Conservation (phyloP, 139 green algal genomes). For the Coelastrella sp. region DNA sequence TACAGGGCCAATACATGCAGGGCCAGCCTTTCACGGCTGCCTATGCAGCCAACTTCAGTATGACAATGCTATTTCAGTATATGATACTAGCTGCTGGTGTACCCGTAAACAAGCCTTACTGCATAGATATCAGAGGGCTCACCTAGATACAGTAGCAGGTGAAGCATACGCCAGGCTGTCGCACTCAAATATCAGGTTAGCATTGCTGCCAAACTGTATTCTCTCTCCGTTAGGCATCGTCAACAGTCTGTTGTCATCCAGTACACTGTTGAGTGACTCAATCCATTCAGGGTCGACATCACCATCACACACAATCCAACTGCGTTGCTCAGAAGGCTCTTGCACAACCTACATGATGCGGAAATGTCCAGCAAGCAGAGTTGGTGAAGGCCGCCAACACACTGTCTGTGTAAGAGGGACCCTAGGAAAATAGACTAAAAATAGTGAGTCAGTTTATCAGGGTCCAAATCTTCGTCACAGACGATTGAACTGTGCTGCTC, state of each 20-base stretch:
- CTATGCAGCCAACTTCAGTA: too few species aligned
- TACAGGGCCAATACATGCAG: too few species aligned
- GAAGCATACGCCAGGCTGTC: slow-evolving; percentile 85
- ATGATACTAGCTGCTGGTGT: too few species aligned
- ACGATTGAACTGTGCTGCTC: too few species aligned
- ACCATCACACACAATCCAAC: slow-evolving; percentile 92
- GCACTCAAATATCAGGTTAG: slow-evolving; percentile 94
- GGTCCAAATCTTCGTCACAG: too few species aligned
- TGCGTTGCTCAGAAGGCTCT: slow-evolving; percentile 74
- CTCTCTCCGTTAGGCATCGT: slow-evolving; percentile 90
- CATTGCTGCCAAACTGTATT: slow-evolving; percentile 88
- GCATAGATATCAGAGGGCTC: neutral
- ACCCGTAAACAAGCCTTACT: neutral
- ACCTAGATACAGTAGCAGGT: slow-evolving; percentile 87
- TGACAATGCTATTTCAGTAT: too few species aligned
- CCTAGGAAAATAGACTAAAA: too few species aligned
- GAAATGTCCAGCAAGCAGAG: neutral
- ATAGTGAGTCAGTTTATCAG: too few species aligned
- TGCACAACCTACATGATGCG: slow-evolving; percentile 66
- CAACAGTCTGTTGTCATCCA: slow-evolving; percentile 89
- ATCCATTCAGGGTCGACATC: slow-evolving; percentile 94
- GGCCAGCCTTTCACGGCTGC: too few species aligned
- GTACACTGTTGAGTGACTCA: slow-evolving; percentile 89
- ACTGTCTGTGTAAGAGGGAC: too few species aligned
- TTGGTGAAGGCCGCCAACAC: too few species aligned